Percentiles rank a stretch among this genome's conserved stretches.
phyloP scores from a whole-genome alignment of 2,329 filamentous ascomycete genomes.

The Trichoderma guizhouense region DNA sequence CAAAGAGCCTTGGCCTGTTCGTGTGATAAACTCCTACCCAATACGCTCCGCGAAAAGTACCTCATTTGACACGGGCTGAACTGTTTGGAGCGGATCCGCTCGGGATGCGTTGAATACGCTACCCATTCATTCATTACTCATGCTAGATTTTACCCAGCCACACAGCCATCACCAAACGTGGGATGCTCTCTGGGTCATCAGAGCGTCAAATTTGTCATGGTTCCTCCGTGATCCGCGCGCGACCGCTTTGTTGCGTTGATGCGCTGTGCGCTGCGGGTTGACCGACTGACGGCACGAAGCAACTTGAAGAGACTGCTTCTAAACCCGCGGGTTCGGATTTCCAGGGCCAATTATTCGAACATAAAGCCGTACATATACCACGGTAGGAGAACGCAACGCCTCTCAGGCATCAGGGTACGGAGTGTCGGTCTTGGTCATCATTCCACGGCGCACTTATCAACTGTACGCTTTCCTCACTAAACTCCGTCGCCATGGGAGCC shows the following conservation, averaged over 20 bases:
- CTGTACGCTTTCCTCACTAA: neutral
- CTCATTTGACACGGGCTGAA: neutral
- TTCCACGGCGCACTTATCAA: neutral
- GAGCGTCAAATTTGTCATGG: neutral
- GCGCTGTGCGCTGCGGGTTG: neutral
- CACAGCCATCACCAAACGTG: neutral
- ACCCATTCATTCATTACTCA: neutral
- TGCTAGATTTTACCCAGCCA: neutral
- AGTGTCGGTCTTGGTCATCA: neutral
- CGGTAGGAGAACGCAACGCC: neutral
- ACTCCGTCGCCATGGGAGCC: neutral
- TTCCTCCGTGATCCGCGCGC: neutral
- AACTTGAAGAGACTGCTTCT: neutral
- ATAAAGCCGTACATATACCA: neutral
- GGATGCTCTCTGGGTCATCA: neutral
- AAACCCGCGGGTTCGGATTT: neutral
- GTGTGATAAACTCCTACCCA: neutral
- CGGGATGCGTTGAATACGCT: neutral
- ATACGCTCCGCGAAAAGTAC: neutral
- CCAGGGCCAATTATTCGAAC: neutral
- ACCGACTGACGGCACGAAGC: neutral
- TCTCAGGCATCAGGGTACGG: neutral
- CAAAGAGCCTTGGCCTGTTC: neutral
- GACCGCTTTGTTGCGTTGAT: neutral
- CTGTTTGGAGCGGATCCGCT: neutral